Percentiles rank a stretch among this genome's conserved stretches.
Conservation (phyloP, 768 basidiomycete genomes). For the Russula sp. region DNA sequence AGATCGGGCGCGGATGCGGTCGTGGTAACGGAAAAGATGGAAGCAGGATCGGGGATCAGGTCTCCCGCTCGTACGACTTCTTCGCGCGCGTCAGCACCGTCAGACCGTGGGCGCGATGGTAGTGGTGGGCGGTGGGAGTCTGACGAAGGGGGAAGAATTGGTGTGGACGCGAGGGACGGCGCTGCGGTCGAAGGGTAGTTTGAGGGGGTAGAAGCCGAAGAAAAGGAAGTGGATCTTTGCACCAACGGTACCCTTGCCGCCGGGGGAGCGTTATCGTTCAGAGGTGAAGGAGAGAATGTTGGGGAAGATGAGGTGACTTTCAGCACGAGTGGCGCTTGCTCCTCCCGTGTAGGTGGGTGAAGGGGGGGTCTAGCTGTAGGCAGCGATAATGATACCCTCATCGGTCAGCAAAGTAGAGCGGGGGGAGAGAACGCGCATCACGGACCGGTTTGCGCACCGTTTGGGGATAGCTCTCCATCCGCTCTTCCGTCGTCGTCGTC, state of each 20-base stretch:
- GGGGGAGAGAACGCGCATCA: background rate
- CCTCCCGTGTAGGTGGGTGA: background rate
- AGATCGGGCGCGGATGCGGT: background rate
- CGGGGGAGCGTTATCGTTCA: background rate
- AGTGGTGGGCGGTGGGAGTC: background rate
- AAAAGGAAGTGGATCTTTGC: background rate
- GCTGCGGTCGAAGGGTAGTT: background rate
- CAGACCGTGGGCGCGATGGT: too few species aligned
- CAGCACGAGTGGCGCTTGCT: background rate
- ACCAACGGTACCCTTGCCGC: too few species aligned
- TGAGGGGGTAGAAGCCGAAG: background rate
- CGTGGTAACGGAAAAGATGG: background rate
- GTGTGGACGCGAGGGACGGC: background rate
- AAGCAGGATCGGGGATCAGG: slow-evolving; percentile 7
- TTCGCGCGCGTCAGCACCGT: background rate
- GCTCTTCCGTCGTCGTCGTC: background rate
- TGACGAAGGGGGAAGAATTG: background rate
- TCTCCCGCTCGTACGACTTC: background rate
- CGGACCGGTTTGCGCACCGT: background rate
- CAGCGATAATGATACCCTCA: background rate
- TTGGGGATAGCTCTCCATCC: background rate
- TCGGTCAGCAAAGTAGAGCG: background rate
- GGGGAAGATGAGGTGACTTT: background rate
- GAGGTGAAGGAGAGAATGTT: background rate
- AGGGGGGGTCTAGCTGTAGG: background rate